Evolutionary conservation across 768 basidiomycete genomes (phyloP).

Genomic region (Calocera cornea): DNA sequence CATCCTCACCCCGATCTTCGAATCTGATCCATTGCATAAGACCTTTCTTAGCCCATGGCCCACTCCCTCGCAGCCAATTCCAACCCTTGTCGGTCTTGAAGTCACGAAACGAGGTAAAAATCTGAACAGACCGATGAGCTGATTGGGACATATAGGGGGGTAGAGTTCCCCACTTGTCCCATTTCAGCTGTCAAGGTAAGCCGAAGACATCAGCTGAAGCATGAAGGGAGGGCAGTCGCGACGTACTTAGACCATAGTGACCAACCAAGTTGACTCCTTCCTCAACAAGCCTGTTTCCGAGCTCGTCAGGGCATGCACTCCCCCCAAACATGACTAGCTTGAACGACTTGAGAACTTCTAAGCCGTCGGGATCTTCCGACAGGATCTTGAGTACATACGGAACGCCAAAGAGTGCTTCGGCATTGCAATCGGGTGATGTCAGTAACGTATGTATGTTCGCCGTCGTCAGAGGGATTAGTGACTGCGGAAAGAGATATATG

Average conservation of each 20-base stretch:
- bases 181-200: neutral
- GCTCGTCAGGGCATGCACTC: constrained; percentile 39
- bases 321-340: constrained; percentile 41
- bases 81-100: constrained; percentile 40
- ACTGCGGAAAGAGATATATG: constrained; percentile 34
- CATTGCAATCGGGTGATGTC: constrained; percentile 20
- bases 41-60: constrained; percentile 13
- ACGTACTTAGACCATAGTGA: constrained; percentile 28
- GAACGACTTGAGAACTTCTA: constrained; percentile 30
- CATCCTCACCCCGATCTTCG: constrained; percentile 31
- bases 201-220: neutral
- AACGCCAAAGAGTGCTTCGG: constrained; percentile 22
- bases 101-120: constrained; percentile 38
- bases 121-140: constrained; percentile 6
- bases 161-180: neutral
- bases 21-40: constrained; percentile 30
- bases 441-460: constrained; percentile 32
- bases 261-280: constrained; percentile 39
- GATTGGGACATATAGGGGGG: neutral
- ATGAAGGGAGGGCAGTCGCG: neutral
- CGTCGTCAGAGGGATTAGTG: constrained; percentile 35
- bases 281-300: constrained; percentile 37
- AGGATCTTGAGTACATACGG: constrained; percentile 35
- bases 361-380: constrained; percentile 36
- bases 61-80: constrained; percentile 36